These are phyloP conservation scores for Discostella stelligera DNA, from an alignment of 352 stramenopile genomes.

Conservation along the genomic window DNA sequence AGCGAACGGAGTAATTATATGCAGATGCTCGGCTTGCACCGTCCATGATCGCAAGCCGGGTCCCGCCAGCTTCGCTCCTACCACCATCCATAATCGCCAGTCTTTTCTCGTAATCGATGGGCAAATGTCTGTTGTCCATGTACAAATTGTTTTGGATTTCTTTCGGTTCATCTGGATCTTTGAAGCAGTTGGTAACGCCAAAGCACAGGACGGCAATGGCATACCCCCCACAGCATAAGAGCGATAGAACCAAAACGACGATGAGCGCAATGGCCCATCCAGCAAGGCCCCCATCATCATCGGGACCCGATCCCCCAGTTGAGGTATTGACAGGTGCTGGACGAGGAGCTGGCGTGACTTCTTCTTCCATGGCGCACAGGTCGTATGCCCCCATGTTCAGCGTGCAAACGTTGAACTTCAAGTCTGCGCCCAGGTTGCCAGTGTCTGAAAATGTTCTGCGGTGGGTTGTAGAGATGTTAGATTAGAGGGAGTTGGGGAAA, in stretches of 20 bases:
- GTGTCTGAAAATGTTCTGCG: conserved; percentile 28
- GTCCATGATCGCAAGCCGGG: neutral
- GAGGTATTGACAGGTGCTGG: neutral
- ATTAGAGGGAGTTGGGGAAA: neutral
- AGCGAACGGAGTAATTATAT: neutral
- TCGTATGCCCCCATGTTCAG: conserved; percentile 10
- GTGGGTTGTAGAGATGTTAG: neutral
- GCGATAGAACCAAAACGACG: neutral
- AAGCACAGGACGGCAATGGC: conserved; percentile 1
- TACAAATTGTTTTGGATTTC: conserved; percentile 17
- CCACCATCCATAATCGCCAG: neutral
- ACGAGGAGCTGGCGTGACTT: neutral
- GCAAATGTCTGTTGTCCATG: conserved; percentile 1
- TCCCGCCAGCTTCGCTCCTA: neutral
- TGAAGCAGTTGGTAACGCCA: conserved; percentile 1
- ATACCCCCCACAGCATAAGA: conserved; percentile 5
- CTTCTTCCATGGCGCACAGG: neutral
- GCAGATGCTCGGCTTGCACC: neutral
- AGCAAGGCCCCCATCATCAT: conserved; percentile 2
- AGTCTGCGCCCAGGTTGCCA: neutral
- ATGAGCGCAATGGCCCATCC: conserved; percentile 16
- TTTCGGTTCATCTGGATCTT: neutral
- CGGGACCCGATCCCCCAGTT: neutral
- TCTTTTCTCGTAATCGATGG: neutral
- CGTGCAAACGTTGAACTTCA: conserved; percentile 25